Conservation (phyloP, 352 stramenopile genomes). For the Pythium brachiatum region DNA sequence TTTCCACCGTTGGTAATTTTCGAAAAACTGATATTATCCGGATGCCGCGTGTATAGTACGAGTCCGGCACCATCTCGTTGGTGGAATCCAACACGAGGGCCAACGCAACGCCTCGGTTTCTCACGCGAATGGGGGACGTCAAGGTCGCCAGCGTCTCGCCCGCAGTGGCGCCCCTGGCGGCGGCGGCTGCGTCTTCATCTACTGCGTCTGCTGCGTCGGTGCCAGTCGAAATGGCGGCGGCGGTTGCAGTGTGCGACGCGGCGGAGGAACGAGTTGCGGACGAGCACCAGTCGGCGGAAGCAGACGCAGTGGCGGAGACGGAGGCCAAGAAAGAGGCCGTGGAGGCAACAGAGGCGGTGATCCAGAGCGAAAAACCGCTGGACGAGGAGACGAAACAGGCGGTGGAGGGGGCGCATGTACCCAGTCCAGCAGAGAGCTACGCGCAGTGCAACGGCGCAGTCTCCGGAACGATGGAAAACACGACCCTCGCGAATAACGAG, state of each 20-base stretch:
- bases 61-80: conserved; percentile 15
- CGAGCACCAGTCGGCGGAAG: too few species aligned
- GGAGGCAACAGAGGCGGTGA: neutral
- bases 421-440: neutral
- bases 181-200: neutral
- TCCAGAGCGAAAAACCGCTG: neutral
- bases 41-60: neutral
- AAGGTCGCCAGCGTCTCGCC: conserved; percentile 15
- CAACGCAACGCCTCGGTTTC: conserved; percentile 9
- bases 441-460: neutral
- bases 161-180: conserved; percentile 2
- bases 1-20: neutral
- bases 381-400: neutral
- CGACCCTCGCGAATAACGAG: neutral
- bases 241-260: neutral
- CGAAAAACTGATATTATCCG: conserved; percentile 6
- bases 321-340: neutral
- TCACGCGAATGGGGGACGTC: conserved; percentile 21
- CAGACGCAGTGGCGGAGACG: neutral
- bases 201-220: neutral
- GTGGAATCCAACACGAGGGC: conserved; percentile 20
- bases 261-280: neutral
- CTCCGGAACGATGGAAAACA: neutral
- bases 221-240: neutral
- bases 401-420: neutral